A percentile compares a stretch with the other conserved stretches of the same genome.
phyloP scores from a whole-genome alignment of 2,329 filamentous ascomycete genomes.

The Xylariaceae sp. region DNA sequence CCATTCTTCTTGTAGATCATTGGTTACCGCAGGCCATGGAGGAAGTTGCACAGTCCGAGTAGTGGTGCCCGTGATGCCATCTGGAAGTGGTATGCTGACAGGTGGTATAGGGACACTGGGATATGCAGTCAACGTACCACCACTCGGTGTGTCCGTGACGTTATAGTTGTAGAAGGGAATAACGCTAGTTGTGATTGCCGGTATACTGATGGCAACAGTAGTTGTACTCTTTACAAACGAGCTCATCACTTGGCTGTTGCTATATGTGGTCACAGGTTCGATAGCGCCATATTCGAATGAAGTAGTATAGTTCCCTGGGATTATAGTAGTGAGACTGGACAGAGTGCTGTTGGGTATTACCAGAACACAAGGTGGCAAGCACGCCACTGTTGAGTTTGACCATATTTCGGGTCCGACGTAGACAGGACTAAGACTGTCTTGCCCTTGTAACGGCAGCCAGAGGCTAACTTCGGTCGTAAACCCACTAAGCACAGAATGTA shows the following conservation, averaged over 20 bases:
- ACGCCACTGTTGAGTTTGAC: not conserved
- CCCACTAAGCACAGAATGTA: slow-evolving; percentile 8
- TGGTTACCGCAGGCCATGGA: slow-evolving; percentile 7
- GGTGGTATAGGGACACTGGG: slow-evolving; percentile 4
- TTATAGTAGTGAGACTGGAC: slow-evolving; percentile 13
- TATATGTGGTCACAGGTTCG: not conserved
- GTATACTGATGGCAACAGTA: not conserved
- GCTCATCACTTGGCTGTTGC: not conserved
- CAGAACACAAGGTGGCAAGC: slow-evolving; percentile 18
- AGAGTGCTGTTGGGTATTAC: slow-evolving; percentile 24
- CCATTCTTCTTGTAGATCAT: not conserved
- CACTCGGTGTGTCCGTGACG: not conserved
- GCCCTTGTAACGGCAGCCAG: slow-evolving; percentile 25
- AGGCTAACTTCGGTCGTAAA: slow-evolving; percentile 27
- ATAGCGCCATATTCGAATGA: slow-evolving; percentile 9
- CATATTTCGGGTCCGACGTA: slow-evolving; percentile 17
- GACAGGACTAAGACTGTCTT: slow-evolving; percentile 19
- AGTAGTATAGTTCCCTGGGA: slow-evolving; percentile 4
- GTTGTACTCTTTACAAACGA: slow-evolving; percentile 3
- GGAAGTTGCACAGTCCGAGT: slow-evolving; percentile 6
- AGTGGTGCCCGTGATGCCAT: slow-evolving; percentile 2
- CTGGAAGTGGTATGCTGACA: not conserved
- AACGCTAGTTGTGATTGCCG: not conserved
- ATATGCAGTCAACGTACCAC: not conserved
- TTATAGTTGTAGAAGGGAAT: slow-evolving; percentile 6